phyloP scores from a whole-genome alignment of 768 basidiomycete species.

The Calocera cornea region DNA sequence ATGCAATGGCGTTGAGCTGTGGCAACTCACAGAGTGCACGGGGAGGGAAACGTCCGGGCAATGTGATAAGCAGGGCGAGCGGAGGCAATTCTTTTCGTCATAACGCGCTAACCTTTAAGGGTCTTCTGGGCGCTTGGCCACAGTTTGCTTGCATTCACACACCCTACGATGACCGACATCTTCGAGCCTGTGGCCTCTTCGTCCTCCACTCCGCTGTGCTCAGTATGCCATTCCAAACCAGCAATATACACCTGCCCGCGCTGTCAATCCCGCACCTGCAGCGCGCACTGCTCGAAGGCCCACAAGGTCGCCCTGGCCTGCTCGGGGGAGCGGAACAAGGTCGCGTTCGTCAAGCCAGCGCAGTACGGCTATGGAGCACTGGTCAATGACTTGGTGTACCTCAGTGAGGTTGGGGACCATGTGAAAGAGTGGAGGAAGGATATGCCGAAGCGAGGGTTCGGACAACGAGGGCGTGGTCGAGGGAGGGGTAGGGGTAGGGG shows the following conservation, averaged over 20 bases:
- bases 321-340: conserved; percentile 12
- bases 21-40: neutral
- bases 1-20: neutral
- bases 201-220: conserved; percentile 4
- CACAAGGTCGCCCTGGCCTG: conserved; percentile 12
- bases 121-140: neutral
- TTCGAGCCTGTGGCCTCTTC: neutral
- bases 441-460: conserved; percentile 10
- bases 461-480: neutral
- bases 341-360: conserved; percentile 7
- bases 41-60: neutral
- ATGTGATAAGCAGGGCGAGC: neutral
- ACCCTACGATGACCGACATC: neutral
- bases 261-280: conserved; percentile 13
- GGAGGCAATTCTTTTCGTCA: neutral
- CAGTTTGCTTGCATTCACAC: neutral
- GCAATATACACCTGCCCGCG: conserved; percentile 15
- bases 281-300: conserved; percentile 11
- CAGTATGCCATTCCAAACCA: conserved; percentile 2
- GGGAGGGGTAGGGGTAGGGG: conserved; percentile 7
- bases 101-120: no score
- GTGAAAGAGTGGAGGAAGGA: conserved; percentile 11
- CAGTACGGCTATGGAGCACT: conserved; percentile 14
- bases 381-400: conserved; percentile 15
- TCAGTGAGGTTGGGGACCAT: conserved; percentile 11